Conservation (phyloP, 2,329 filamentous ascomycete species). For the Zopfia rhizophila region DNA sequence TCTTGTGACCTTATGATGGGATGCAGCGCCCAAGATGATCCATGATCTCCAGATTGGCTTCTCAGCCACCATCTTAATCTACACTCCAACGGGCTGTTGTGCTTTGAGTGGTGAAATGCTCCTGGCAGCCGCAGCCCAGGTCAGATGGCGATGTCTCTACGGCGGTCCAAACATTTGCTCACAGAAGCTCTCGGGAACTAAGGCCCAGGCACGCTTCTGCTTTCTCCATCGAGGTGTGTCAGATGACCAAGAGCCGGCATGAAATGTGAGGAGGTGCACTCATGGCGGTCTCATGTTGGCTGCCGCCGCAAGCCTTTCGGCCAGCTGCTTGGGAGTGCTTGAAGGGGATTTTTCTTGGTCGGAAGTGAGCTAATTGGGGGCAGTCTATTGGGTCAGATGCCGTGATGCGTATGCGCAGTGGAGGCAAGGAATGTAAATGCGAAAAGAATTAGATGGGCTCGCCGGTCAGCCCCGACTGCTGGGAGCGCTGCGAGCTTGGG, state of each 20-base stretch:
- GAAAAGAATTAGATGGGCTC: slow-evolving; percentile 30
- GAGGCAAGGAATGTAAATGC: slow-evolving; percentile 48
- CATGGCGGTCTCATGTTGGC: slow-evolving; percentile 38
- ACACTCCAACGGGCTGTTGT: slow-evolving; percentile 49
- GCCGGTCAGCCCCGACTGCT: slow-evolving; percentile 39
- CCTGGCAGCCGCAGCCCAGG: too few relatives aligned
- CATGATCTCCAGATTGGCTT: slow-evolving; percentile 36
- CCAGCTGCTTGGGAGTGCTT: slow-evolving; percentile 25
- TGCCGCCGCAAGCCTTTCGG: slow-evolving; percentile 39
- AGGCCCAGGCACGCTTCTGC: slow-evolving; percentile 35
- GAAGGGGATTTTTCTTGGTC: neutral
- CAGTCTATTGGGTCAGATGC: slow-evolving; percentile 22
- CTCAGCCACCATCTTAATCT: slow-evolving; percentile 50
- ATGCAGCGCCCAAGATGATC: slow-evolving; percentile 33
- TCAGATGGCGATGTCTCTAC: slow-evolving; percentile 31
- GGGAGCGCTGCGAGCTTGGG: slow-evolving; percentile 23
- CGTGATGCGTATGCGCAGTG: slow-evolving; percentile 26
- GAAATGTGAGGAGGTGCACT: slow-evolving; percentile 27
- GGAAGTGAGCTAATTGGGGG: slow-evolving; percentile 24
- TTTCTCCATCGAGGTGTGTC: slow-evolving; percentile 39
- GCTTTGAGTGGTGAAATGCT: slow-evolving; percentile 38
- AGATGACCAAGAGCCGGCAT: slow-evolving; percentile 41
- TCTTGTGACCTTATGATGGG: slow-evolving; percentile 43
- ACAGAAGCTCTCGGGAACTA: slow-evolving; percentile 38
- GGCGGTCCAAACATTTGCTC: slow-evolving; percentile 28